phyloP scores from a whole-genome alignment of 2,329 filamentous ascomycete species.

The Lasiodiplodia sp. region DNA sequence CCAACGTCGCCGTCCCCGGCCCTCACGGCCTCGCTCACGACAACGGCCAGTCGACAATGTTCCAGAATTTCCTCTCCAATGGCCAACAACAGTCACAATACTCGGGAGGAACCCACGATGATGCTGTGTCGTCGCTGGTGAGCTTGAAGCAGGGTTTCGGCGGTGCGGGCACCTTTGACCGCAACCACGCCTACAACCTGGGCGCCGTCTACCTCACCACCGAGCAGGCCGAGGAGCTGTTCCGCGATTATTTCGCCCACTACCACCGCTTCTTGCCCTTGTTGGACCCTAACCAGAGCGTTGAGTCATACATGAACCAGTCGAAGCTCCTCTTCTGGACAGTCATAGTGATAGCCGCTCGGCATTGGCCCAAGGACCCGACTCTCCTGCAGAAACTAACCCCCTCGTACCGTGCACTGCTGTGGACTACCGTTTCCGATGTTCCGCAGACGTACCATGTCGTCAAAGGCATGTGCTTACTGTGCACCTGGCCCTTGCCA shows the following conservation, averaged over 20 bases:
- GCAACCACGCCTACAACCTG: conserved; percentile 28
- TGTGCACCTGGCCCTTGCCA: conserved; percentile 83
- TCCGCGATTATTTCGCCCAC: conserved; percentile 75
- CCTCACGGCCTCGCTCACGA: conserved; percentile 64
- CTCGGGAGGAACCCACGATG: conserved; percentile 34
- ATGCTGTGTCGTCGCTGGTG: conserved; percentile 29
- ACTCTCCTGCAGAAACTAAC: conserved; percentile 72
- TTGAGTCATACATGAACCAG: conserved; percentile 76
- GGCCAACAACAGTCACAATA: conserved; percentile 33
- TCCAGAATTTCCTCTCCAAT: conserved; percentile 23
- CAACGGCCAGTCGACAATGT: conserved; percentile 28
- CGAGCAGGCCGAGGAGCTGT: conserved; percentile 62
- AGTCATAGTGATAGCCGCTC: conserved; percentile 76
- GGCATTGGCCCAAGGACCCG: conserved; percentile 71
- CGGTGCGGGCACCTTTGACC: conserved; percentile 19
- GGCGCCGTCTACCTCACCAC: conserved; percentile 34
- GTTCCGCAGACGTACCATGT: conserved; percentile 81
- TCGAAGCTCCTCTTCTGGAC: conserved; percentile 87
- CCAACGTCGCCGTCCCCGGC: conserved; percentile 44
- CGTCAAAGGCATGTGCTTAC: conserved; percentile 79
- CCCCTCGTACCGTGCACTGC: conserved; percentile 69
- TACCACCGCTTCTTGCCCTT: conserved; percentile 84
- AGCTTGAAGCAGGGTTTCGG: conserved; percentile 30
- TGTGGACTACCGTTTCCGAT: conserved; percentile 80
- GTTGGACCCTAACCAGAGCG: conserved; percentile 69